These are phyloP conservation scores for Rubia balearica DNA, from an alignment of 305 asterid genomes.

Conservation along the genomic window DNA sequence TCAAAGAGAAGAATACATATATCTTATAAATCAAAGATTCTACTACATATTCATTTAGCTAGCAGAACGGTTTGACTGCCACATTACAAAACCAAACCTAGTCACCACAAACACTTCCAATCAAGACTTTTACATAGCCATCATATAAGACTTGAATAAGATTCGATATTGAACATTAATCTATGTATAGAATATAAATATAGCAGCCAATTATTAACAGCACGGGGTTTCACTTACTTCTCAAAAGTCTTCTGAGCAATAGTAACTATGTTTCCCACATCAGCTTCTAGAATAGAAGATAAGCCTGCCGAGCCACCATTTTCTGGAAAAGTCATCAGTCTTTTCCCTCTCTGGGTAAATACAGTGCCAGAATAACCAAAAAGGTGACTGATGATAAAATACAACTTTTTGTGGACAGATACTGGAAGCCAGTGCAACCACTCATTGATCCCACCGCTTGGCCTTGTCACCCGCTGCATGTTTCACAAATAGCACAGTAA, in stretches of 20 bases:
- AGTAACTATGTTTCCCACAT: slow-evolving; percentile 65
- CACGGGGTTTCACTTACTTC: slow-evolving; percentile 44
- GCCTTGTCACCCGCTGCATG: slow-evolving; percentile 86
- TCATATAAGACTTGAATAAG: not conserved
- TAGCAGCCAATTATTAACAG: not conserved
- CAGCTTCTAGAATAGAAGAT: slow-evolving; percentile 80
- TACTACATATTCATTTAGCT: not conserved
- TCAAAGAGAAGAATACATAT: not conserved
- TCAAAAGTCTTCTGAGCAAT: slow-evolving; percentile 81
- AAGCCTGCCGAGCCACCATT: slow-evolving; percentile 60
- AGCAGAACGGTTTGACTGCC: not conserved
- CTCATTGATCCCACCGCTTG: slow-evolving; percentile 91
- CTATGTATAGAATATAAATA: not conserved
- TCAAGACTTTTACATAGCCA: not conserved
- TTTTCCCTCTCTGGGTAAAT: slow-evolving; percentile 42
- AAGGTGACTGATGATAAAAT: slow-evolving; percentile 51
- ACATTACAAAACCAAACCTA: not conserved
- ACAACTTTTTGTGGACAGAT: slow-evolving; percentile 69
- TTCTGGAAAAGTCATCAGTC: slow-evolving; percentile 27
- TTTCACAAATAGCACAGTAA: slow-evolving; percentile 11
- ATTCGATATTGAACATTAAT: not conserved
- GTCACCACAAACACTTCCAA: not conserved
- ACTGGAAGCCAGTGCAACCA: slow-evolving; percentile 96
- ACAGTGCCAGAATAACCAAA: slow-evolving; percentile 43
- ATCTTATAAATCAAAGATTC: not conserved